Evolutionary conservation across 108 stramenopile genomes (phyloP), one percentile per base, ranked within the genome.

Genomic region (Nitzschia inconspicua): DNA sequence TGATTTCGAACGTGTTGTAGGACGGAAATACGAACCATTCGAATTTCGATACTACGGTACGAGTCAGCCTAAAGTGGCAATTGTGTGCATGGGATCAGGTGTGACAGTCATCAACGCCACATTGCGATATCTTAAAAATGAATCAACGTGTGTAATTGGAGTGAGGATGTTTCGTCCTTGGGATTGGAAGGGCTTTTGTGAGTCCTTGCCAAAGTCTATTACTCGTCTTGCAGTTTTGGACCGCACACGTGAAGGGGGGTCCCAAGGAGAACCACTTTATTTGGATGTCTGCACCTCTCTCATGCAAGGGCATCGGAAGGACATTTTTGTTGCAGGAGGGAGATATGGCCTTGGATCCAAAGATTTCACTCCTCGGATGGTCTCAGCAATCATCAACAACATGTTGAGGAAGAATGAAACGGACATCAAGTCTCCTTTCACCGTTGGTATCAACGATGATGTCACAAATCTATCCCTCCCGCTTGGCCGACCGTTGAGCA

Each of bases 281-380:
- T 48, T 83, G 68, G 82, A 83, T 73, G 78, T 83, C n/a, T 83
- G 82, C 56, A 78, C 82, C 27, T 78, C 76, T 22, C 55, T 83
- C 18, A 76, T 79, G 71, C 65, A 69, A 18, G 67, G 75, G 42
- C 63, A 72, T 18, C 41, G 78, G 25, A 58, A 61, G 13, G 41
- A 49, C 16, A 29, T 79, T 3, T 73, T 69, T 32, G 82, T 83
- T 0, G 75, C 82, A 26, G 82, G 82, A 44, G 82, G 82, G 1
- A 52, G 82, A 16, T 83, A 83, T 46, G 82, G 82, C 1, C 50
- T 83, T 4, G 82, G 72, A 6, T 76, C 74, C 51, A 83, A 83
- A 52, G 82, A 83, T 35, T 83, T 83, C 42, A 68, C 72, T 8
- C 82, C 82, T 20, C 61, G 78, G 2, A 83, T 83, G 82, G 82